These are phyloP conservation scores for Eutrema heterophyllum DNA, from an alignment of 345 rosid genomes.

Conservation along the genomic window DNA sequence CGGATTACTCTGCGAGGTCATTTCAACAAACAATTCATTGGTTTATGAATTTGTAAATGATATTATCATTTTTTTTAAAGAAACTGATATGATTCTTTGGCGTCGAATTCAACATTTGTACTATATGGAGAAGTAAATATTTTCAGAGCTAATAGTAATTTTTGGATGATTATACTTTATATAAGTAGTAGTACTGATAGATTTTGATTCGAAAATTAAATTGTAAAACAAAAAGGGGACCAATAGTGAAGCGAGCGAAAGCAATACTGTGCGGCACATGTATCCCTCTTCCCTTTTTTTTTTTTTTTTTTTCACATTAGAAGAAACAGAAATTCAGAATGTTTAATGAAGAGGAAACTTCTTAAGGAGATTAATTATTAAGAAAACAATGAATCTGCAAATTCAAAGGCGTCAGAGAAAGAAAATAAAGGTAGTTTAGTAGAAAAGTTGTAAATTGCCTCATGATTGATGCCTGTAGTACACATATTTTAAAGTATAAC, in stretches of 20 bases:
- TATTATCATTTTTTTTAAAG: neutral
- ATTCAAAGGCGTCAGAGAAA: neutral
- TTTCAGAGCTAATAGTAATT: neutral
- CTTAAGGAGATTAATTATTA: neutral
- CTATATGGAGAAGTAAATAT: conserved; percentile 1
- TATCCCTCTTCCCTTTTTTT: neutral
- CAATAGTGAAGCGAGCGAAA: conserved; percentile 18
- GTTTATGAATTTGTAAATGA: neutral
- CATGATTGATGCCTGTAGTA: neutral
- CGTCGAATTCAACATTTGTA: neutral
- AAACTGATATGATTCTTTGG: neutral
- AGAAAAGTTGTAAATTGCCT: neutral
- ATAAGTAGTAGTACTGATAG: neutral
- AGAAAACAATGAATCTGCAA: neutral
- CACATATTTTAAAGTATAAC: neutral
- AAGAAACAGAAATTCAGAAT: neutral
- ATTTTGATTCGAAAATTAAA: conserved; percentile 20
- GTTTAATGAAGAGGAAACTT: neutral
- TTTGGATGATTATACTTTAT: neutral
- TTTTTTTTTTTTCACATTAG: neutral
- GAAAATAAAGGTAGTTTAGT: neutral
- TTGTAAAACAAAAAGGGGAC: conserved; percentile 22
- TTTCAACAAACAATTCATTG: neutral
- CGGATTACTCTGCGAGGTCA: neutral
- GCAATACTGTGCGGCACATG: conserved; percentile 19